Evolutionary conservation across 345 rosid species (phyloP).

Genomic region (Acer campestre): DNA sequence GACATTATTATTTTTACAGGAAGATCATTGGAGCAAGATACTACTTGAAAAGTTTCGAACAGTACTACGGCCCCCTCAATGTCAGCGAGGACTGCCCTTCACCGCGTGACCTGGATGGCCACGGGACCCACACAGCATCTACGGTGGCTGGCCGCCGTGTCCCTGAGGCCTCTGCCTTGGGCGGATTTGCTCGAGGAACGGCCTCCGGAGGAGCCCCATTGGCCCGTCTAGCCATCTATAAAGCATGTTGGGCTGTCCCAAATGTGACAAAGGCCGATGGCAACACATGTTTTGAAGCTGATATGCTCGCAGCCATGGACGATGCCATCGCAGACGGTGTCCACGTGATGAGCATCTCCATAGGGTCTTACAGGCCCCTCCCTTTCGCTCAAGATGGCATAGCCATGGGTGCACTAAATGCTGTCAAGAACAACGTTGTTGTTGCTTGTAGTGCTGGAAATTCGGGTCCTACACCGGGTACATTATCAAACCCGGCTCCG

Average conservation of each 20-base stretch:
- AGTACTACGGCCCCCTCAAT: constrained; percentile 45
- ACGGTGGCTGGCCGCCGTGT: constrained; percentile 62
- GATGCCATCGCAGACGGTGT: constrained; percentile 85
- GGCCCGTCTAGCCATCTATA: constrained; percentile 77
- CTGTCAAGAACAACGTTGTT: constrained; percentile 56
- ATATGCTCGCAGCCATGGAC: constrained; percentile 82
- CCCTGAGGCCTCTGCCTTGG: constrained; percentile 43
- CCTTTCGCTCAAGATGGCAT: constrained; percentile 44
- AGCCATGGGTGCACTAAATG: constrained; percentile 71
- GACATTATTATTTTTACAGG: constrained; percentile 29
- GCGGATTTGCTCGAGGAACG: constrained; percentile 70
- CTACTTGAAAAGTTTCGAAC: constrained; percentile 61
- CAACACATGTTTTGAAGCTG: constrained; percentile 58
- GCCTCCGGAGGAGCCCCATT: constrained; percentile 79
- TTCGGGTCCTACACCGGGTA: constrained; percentile 59
- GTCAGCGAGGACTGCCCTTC: constrained; percentile 61
- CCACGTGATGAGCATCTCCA: constrained; percentile 69
- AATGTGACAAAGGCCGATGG: constrained; percentile 38
- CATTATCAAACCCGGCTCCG: constrained; percentile 68
- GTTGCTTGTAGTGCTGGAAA: constrained; percentile 77
- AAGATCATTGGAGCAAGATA: constrained; percentile 84
- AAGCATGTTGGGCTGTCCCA: constrained; percentile 84
- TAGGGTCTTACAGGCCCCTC: constrained; percentile 30
- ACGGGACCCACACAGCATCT: constrained; percentile 88
- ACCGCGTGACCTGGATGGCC: constrained; percentile 78